These are phyloP conservation scores for Blumeria graminis DNA, from an alignment of 2,329 filamentous ascomycete species.

Conservation along the genomic window DNA sequence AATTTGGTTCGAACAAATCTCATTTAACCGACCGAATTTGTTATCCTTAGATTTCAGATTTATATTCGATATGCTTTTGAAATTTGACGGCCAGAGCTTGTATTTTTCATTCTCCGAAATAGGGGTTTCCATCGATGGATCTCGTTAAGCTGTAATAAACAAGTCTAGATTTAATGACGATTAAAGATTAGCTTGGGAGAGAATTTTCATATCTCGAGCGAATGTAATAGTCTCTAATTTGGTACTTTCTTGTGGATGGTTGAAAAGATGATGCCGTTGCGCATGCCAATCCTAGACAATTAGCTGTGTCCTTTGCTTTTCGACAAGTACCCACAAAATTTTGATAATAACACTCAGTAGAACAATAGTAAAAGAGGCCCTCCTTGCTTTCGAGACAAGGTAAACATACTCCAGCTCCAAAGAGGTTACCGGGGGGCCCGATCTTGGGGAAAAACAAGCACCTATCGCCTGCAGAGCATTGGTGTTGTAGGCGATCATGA, in stretches of 20 bases:
- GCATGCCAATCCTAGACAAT: not conserved
- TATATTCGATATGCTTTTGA: too few species aligned
- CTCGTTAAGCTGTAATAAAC: too few species aligned
- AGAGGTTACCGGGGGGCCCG: slow-evolving; percentile 6
- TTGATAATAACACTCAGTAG: slow-evolving; percentile 8
- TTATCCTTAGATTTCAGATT: too few species aligned
- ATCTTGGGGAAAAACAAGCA: slow-evolving; percentile 7
- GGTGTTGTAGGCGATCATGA: slow-evolving; percentile 9
- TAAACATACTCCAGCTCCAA: slow-evolving; percentile 7
- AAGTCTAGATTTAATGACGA: too few species aligned
- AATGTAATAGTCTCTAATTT: slow-evolving; percentile 1
- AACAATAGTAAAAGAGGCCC: slow-evolving; percentile 10
- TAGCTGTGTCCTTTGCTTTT: not conserved
- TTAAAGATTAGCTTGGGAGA: too few species aligned
- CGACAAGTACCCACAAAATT: slow-evolving; percentile 7
- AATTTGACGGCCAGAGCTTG: too few species aligned
- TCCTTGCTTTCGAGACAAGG: slow-evolving; percentile 5
- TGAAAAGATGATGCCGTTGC: not conserved
- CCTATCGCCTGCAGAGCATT: slow-evolving; percentile 7
- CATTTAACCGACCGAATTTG: too few species aligned
- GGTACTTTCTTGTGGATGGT: not conserved
- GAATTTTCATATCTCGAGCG: not conserved
- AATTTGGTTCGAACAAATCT: too few species aligned
- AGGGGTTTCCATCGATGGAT: too few species aligned
- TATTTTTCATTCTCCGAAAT: too few species aligned